Percentiles rank a stretch among this genome's conserved stretches.
Evolutionary conservation across 768 basidiomycete genomes (phyloP).

Genomic region (Rubroboletus satanas): DNA sequence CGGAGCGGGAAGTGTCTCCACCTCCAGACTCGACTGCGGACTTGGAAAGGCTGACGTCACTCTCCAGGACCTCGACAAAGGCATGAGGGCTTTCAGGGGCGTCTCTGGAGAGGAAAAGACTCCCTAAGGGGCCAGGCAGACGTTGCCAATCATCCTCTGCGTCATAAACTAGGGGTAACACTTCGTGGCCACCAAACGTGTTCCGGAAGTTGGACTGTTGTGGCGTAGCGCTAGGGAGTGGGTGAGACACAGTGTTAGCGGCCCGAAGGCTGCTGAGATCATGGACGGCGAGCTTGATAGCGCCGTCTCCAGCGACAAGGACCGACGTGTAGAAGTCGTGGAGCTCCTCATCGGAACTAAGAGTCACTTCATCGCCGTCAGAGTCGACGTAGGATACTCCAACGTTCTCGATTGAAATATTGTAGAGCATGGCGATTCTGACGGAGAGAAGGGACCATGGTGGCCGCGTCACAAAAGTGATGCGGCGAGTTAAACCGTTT

Average conservation of each 20-base stretch:
- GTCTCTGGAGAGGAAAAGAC: constrained; percentile 36
- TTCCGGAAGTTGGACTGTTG: constrained; percentile 48
- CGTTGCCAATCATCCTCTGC: constrained; percentile 65
- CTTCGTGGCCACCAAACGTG: constrained; percentile 51
- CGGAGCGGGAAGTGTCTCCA: constrained; percentile 31
- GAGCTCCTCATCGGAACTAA: constrained; percentile 76
- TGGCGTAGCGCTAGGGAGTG: constrained; percentile 32
- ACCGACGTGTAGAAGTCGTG: constrained; percentile 57
- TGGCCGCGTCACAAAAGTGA: constrained; percentile 49
- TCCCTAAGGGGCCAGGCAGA: constrained; percentile 41
- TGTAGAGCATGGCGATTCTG: constrained; percentile 51
- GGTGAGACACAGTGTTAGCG: constrained; percentile 28
- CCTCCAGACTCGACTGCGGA: constrained; percentile 29
- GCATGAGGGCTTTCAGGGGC: constrained; percentile 51
- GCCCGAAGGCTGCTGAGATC: constrained; percentile 46
- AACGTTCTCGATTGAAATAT: constrained; percentile 53
- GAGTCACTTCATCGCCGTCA: constrained; percentile 73
- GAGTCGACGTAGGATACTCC: constrained; percentile 69
- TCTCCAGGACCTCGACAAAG: constrained; percentile 56
- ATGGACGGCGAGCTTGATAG: constrained; percentile 59
- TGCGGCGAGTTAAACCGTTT: constrained; percentile 56
- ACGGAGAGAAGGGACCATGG: constrained; percentile 54
- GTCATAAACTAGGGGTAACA: constrained; percentile 44
- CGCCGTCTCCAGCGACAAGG: constrained; percentile 15
- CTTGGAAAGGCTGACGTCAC: constrained; percentile 35